Conservation (phyloP, 257 asterid genomes). For the Solanum ossicruentum region DNA sequence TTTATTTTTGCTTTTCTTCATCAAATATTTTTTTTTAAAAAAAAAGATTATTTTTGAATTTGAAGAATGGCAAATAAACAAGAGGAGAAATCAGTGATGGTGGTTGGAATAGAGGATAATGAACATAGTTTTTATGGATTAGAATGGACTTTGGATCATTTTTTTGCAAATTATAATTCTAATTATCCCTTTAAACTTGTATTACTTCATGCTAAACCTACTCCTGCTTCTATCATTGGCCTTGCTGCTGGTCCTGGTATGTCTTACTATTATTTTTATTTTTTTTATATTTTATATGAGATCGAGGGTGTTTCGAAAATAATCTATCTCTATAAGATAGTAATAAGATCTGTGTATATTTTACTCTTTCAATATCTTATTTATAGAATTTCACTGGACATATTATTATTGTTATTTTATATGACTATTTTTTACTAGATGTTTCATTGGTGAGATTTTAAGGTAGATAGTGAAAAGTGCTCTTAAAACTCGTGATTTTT, state of each 20-base stretch:
- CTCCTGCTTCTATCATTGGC: conserved; percentile 36
- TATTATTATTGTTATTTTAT: neutral
- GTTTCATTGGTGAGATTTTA: neutral
- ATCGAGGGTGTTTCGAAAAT: too few relatives aligned
- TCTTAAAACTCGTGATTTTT: neutral
- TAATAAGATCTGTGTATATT: too few relatives aligned
- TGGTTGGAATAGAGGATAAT: conserved; percentile 40
- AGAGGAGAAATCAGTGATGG: neutral
- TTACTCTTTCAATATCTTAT: fast-evolving
- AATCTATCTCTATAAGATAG: too few relatives aligned
- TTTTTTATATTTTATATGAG: neutral
- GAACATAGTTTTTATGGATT: conserved; percentile 66
- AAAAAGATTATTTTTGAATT: neutral
- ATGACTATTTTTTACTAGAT: neutral
- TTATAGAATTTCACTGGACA: too few relatives aligned
- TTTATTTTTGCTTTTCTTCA: neutral
- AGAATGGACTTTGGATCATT: conserved; percentile 72
- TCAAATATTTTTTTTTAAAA: too few relatives aligned
- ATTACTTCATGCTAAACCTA: conserved; percentile 64
- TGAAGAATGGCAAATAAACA: neutral
- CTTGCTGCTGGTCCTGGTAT: conserved; percentile 65
- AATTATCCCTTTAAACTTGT: conserved; percentile 41
- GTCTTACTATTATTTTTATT: neutral
- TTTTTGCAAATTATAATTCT: conserved; percentile 27
- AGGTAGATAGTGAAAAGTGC: neutral